Percentiles rank a stretch among this genome's conserved stretches.
Conservation (phyloP, 2,329 filamentous ascomycete species). For the Claviceps sp. region DNA sequence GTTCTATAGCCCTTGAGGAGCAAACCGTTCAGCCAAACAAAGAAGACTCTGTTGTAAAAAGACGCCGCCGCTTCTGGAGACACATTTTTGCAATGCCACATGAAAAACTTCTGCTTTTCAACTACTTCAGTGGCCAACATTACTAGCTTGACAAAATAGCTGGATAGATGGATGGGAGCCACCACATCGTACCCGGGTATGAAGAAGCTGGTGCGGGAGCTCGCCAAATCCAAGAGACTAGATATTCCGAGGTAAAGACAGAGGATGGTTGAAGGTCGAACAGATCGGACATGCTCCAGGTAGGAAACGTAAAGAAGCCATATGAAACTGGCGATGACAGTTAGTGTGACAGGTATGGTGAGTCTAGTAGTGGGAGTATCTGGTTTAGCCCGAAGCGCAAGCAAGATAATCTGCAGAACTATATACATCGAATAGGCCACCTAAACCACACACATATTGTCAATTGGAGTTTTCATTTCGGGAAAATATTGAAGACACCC, state of each 20-base stretch:
- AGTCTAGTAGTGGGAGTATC: constrained; percentile 7
- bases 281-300: constrained; percentile 17
- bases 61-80: background rate
- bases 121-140: constrained; percentile 11
- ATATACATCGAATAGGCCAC: constrained; percentile 5
- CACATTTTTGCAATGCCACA: background rate
- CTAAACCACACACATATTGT: background rate
- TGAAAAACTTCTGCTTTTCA: background rate
- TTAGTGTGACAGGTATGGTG: constrained; percentile 7
- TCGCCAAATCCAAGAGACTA: constrained; percentile 18
- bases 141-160: constrained; percentile 15
- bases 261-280: constrained; percentile 20
- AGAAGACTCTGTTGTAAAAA: background rate
- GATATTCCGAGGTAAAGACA: constrained; percentile 18
- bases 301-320: constrained; percentile 14
- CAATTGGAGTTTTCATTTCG: background rate
- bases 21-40: background rate
- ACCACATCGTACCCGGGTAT: constrained; percentile 11
- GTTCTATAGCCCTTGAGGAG: constrained; percentile 1
- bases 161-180: constrained; percentile 13
- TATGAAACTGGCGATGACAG: constrained; percentile 8
- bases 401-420: constrained; percentile 8
- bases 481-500: background rate
- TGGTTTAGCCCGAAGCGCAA: constrained; percentile 9
- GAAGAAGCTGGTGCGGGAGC: constrained; percentile 18